A percentile compares a stretch with the other conserved stretches of the same genome.
Conservation (phyloP, 176 grass and related monocot species). For the Triticum monococcum region DNA sequence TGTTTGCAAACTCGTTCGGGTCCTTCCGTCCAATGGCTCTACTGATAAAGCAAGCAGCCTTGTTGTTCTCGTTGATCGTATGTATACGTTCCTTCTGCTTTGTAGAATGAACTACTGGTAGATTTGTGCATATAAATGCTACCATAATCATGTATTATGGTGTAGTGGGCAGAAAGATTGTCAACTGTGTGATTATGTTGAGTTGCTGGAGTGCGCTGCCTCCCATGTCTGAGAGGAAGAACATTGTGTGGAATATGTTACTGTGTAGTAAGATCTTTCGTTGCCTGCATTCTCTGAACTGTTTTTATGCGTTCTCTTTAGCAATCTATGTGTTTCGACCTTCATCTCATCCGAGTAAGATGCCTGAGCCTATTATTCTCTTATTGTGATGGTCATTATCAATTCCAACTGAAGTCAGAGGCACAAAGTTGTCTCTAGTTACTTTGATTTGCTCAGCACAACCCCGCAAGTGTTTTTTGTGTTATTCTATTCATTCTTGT, state of each 20-base stretch:
- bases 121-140: constrained; percentile 53
- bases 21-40: not conserved
- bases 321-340: not conserved
- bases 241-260: not conserved
- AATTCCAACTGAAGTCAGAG: no score
- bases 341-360: no score
- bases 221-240: not conserved
- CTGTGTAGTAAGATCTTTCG: no score
- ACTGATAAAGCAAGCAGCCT: constrained; percentile 7
- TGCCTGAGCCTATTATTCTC: no score
- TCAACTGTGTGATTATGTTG: not conserved
- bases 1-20: not conserved
- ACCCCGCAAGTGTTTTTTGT: no score
- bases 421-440: no score
- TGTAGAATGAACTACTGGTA: constrained; percentile 19
- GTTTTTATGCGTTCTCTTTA: no score
- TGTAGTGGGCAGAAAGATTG: constrained; percentile 27
- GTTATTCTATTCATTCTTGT: no score
- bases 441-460: no score
- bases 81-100: not conserved
- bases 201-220: not conserved
- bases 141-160: constrained; percentile 18
- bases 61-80: not conserved
- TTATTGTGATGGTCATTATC: no score
- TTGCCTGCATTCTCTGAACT: no score